Conservation (phyloP, 345 rosid genomes). For the Eucalyptus albens region DNA sequence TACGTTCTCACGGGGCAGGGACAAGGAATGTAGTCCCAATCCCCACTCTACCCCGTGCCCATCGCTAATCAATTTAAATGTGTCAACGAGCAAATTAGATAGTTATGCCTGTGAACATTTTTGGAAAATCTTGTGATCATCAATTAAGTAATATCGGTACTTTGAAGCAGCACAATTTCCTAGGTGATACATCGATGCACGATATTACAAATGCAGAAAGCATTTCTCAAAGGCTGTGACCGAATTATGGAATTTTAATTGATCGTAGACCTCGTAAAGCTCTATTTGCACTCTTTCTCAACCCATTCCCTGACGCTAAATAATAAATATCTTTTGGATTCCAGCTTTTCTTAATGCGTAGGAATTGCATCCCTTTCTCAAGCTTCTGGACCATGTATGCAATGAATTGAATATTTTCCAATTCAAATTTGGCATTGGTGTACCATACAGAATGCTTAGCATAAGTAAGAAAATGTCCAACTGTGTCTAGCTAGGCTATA, state of each 20-base stretch:
- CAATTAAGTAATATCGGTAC: neutral
- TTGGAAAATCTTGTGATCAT: neutral
- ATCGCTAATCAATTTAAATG: neutral
- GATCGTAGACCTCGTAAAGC: neutral
- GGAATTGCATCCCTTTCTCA: neutral
- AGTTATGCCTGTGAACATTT: neutral
- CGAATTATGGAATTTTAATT: neutral
- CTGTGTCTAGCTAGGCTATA: neutral
- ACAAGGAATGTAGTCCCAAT: neutral
- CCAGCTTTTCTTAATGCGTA: neutral
- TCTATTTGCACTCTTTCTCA: neutral
- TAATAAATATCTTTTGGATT: neutral
- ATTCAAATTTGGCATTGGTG: neutral
- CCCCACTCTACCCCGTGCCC: neutral
- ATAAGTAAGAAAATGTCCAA: neutral
- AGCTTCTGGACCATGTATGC: neutral
- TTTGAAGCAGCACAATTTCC: neutral
- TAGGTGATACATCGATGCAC: neutral
- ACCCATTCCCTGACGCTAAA: neutral
- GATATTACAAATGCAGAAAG: neutral
- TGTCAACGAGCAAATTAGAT: neutral
- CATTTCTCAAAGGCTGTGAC: neutral
- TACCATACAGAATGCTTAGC: neutral
- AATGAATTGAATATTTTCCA: neutral
- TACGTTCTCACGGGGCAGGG: neutral